Evolutionary conservation across 495 filamentous ascomycete species (phyloP).

Genomic region (Coniosporium apollinis): DNA sequence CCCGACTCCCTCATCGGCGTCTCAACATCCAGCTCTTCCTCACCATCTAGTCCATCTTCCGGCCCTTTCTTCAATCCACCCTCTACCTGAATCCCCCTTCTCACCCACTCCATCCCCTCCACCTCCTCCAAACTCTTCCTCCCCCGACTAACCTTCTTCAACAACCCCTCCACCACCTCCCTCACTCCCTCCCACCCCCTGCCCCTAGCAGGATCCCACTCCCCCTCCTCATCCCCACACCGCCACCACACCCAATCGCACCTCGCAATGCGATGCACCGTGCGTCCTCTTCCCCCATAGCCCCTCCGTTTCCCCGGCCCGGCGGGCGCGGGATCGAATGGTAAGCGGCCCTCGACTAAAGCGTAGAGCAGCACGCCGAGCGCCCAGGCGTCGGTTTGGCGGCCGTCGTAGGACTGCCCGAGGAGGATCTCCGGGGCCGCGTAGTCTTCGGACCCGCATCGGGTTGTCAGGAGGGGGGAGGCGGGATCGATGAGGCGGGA

Average conservation of each 20-base stretch:
- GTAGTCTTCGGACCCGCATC: slow-evolving; percentile 93
- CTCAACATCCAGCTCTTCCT: background rate
- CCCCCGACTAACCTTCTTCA: slow-evolving; percentile 57
- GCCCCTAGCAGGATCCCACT: slow-evolving; percentile 40
- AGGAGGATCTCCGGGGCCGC: slow-evolving; percentile 92
- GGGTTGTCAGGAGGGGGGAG: slow-evolving; percentile 58
- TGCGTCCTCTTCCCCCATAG: slow-evolving; percentile 45
- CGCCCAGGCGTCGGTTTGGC: slow-evolving; percentile 85
- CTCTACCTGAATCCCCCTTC: slow-evolving; percentile 49
- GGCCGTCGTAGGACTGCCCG: slow-evolving; percentile 88
- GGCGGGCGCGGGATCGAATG: slow-evolving; percentile 78
- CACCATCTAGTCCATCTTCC: background rate
- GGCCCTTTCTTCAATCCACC: slow-evolving; percentile 44
- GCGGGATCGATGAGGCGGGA: slow-evolving; percentile 63
- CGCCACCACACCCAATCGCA: slow-evolving; percentile 89
- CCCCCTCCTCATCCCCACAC: slow-evolving; percentile 59
- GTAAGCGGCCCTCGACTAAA: slow-evolving; percentile 76
- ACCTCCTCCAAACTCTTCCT: slow-evolving; percentile 59
- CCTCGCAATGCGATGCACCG: slow-evolving; percentile 83
- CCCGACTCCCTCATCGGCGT: background rate
- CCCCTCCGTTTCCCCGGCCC: slow-evolving; percentile 48
- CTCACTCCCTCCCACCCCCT: slow-evolving; percentile 54
- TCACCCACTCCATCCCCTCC: slow-evolving; percentile 57
- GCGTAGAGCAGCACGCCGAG: slow-evolving; percentile 87
- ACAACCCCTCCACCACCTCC: slow-evolving; percentile 59